Evolutionary conservation across 352 stramenopile genomes (phyloP).

Genomic region (Globisporangium okanoganense): DNA sequence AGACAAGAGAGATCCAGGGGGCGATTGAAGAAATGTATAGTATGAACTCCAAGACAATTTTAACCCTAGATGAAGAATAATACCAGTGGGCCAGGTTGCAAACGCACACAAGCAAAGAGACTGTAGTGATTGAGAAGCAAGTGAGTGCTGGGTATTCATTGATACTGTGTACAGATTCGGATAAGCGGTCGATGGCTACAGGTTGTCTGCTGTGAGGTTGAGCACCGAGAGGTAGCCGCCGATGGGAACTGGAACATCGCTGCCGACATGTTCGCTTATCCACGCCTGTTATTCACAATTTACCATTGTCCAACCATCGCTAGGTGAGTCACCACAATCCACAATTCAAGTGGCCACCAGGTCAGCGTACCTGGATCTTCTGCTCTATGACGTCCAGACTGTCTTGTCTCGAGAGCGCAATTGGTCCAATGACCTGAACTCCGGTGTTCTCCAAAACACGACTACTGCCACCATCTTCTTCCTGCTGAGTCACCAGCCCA

Average conservation of each 20-base stretch:
- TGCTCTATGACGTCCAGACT: constrained; percentile 51
- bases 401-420: constrained; percentile 45
- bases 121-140: not conserved
- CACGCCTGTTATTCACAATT: constrained; percentile 21
- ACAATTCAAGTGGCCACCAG: too few species aligned
- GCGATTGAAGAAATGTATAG: not conserved
- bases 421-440: constrained; percentile 38
- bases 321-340: too few species aligned
- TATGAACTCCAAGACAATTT: not conserved
- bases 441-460: not conserved
- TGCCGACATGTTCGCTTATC: constrained; percentile 43
- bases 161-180: not conserved
- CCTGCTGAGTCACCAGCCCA: not conserved
- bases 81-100: not conserved
- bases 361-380: constrained; percentile 39
- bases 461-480: constrained; percentile 11
- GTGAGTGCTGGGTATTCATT: not conserved
- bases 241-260: constrained; percentile 22
- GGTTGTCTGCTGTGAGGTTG: constrained; percentile 32
- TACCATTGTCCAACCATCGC: too few species aligned
- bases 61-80: too few species aligned
- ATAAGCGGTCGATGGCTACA: constrained; percentile 19
- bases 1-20: not conserved
- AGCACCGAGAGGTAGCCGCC: constrained; percentile 52
- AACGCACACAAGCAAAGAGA: not conserved